phyloP scores from a whole-genome alignment of 164 flowering plant species.

The Akebia trifoliata region DNA sequence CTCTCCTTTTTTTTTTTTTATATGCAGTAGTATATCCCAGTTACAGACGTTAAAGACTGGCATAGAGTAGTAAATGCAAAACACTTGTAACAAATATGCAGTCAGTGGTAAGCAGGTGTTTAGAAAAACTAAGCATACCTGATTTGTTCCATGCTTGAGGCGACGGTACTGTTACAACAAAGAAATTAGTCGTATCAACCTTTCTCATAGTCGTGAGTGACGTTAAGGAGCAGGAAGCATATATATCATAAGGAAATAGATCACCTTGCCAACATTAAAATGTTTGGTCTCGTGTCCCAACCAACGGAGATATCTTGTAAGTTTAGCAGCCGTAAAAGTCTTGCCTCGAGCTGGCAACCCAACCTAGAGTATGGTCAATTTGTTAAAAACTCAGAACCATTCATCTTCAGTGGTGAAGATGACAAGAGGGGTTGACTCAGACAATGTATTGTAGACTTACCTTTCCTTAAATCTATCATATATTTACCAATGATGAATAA shows the following conservation, averaged over 20 bases:
- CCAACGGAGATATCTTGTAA: constrained; percentile 98
- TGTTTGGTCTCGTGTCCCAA: constrained; percentile 98
- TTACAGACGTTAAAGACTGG: not conserved
- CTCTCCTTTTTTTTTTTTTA: too few species aligned
- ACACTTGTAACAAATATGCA: too few species aligned
- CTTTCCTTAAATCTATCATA: too few species aligned
- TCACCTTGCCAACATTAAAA: constrained; percentile 98
- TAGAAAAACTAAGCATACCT: constrained; percentile 36
- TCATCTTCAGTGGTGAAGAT: not conserved
- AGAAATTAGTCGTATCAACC: not conserved
- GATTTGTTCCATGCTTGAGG: constrained; percentile 90
- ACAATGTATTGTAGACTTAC: not conserved
- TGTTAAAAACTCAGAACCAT: not conserved
- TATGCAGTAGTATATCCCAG: too few species aligned
- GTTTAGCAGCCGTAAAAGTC: constrained; percentile 95
- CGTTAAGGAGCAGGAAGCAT: not conserved
- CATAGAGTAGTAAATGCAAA: not conserved
- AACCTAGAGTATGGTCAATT: constrained; percentile 41
- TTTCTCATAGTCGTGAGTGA: not conserved
- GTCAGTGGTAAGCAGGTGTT: not conserved
- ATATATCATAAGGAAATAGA: not conserved
- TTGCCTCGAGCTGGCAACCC: constrained; percentile 99
- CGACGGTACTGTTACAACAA: constrained; percentile 42
- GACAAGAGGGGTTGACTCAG: too few species aligned
- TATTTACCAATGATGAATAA: too few species aligned